A percentile compares a stretch with the other conserved stretches of the same genome.
These are phyloP conservation scores for Sporothrix luriei DNA, from an alignment of 2,329 filamentous ascomycete genomes.

Conservation along the genomic window DNA sequence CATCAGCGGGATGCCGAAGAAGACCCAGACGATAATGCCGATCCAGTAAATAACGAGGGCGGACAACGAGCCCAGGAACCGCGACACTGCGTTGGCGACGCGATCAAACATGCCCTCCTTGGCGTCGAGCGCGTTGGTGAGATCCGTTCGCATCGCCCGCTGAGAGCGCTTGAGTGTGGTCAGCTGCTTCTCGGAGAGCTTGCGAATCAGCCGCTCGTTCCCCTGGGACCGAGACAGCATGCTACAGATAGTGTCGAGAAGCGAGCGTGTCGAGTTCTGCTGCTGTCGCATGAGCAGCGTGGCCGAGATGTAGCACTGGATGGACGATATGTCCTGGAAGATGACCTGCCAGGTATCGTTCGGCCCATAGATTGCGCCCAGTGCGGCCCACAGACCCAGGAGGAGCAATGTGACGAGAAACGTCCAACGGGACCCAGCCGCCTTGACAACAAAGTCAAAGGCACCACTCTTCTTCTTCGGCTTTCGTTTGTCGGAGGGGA, in stretches of 20 bases:
- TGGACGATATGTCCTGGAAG: constrained; percentile 44
- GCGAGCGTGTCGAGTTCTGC: constrained; percentile 41
- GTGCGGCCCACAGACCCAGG: constrained; percentile 41
- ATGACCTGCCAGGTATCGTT: constrained; percentile 45
- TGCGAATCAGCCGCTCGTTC: constrained; percentile 41
- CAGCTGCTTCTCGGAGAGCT: constrained; percentile 35
- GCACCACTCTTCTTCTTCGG: constrained; percentile 25
- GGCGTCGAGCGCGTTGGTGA: constrained; percentile 37
- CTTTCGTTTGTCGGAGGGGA: background rate
- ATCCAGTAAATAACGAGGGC: constrained; percentile 44
- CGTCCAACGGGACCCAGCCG: constrained; percentile 36
- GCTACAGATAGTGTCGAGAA: constrained; percentile 41
- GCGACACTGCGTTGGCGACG: constrained; percentile 38
- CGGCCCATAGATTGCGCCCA: constrained; percentile 41
- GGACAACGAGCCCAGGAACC: constrained; percentile 41
- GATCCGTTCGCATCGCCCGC: constrained; percentile 37
- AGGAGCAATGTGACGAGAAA: constrained; percentile 42
- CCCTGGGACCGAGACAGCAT: constrained; percentile 43
- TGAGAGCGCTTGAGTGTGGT: constrained; percentile 33
- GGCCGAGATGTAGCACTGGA: constrained; percentile 46
- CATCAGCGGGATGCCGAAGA: constrained; percentile 39
- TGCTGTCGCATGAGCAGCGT: constrained; percentile 47
- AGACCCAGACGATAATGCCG: constrained; percentile 44
- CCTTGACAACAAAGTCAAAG: constrained; percentile 35
- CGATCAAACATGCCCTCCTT: constrained; percentile 43